A percentile compares a stretch with the other conserved stretches of the same genome.
phyloP scores from a whole-genome alignment of 2,329 filamentous ascomycete species.

The Monosporascus sp. region DNA sequence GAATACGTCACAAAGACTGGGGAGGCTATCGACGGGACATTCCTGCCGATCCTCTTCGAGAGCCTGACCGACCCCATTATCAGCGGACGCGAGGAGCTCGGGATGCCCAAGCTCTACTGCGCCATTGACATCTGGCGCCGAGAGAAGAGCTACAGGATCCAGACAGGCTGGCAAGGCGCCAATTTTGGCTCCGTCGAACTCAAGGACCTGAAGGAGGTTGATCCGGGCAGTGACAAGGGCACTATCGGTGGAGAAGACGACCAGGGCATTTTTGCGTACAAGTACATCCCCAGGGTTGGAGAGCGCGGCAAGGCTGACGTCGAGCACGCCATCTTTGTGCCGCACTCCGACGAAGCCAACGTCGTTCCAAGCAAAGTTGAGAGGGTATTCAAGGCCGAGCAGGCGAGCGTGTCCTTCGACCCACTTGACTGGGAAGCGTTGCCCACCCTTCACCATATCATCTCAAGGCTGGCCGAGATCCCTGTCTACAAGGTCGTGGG shows the following conservation, averaged over 20 bases:
- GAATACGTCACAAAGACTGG: constrained; percentile 48
- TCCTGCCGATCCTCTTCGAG: constrained; percentile 54
- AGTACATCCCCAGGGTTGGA: too few relatives aligned
- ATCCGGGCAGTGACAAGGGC: too few relatives aligned
- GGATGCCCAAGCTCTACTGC: constrained; percentile 55
- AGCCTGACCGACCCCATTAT: constrained; percentile 54
- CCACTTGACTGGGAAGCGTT: constrained; percentile 38
- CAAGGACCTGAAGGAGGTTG: constrained; percentile 10
- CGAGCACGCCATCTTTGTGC: too few relatives aligned
- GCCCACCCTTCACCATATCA: constrained; percentile 56
- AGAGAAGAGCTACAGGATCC: constrained; percentile 27
- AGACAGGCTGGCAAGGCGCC: constrained; percentile 37
- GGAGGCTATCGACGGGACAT: constrained; percentile 42
- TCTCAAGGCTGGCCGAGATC: constrained; percentile 45
- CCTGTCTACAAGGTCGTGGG: constrained; percentile 51
- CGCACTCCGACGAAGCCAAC: too few relatives aligned
- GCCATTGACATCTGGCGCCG: constrained; percentile 38
- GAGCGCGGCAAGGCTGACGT: too few relatives aligned
- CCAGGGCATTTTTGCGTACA: too few relatives aligned
- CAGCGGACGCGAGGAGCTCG: constrained; percentile 54
- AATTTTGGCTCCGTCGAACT: constrained; percentile 32
- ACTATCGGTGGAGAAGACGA: too few relatives aligned
- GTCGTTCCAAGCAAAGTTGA: too few relatives aligned
- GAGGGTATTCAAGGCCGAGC: too few relatives aligned
- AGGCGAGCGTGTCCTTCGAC: too few relatives aligned